phyloP scores from a whole-genome alignment of 2,329 filamentous ascomycete species.

The Neonectria punicea region DNA sequence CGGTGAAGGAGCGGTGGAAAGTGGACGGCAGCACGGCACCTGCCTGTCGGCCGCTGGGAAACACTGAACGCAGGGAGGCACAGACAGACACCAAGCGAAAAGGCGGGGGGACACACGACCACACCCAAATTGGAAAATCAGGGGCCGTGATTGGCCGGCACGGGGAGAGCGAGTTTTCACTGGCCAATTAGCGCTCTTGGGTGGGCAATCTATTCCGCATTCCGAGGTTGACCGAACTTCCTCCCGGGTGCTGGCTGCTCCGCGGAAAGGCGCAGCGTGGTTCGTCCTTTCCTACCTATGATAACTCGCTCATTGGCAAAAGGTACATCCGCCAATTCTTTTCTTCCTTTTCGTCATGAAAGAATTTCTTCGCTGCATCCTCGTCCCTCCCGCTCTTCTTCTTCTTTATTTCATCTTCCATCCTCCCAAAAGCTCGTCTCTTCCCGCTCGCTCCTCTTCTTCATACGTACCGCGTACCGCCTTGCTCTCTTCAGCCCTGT shows the following conservation, averaged over 20 bases:
- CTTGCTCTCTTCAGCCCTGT: not conserved
- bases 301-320: slow-evolving; percentile 40
- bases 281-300: slow-evolving; percentile 18
- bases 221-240: slow-evolving; percentile 41
- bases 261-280: slow-evolving; percentile 7
- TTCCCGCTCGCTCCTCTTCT: not conserved
- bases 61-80: not conserved
- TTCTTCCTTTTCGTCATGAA: slow-evolving; percentile 10
- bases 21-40: not conserved
- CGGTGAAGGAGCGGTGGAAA: not conserved
- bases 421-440: not conserved
- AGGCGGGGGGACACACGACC: slow-evolving; percentile 18
- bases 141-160: slow-evolving; percentile 41
- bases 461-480: not conserved
- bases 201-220: slow-evolving; percentile 26
- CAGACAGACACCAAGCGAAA: not conserved
- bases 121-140: slow-evolving; percentile 42
- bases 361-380: not conserved
- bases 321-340: slow-evolving; percentile 16
- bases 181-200: not conserved
- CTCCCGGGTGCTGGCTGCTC: slow-evolving; percentile 7
- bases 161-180: slow-evolving; percentile 20
- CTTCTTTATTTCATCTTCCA: slow-evolving; percentile 7
- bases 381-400: not conserved
- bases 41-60: not conserved